Base-by-base conservation (phyloP, 176 grass and related monocot genomes). In the Aegilops tauschii region DNA sequence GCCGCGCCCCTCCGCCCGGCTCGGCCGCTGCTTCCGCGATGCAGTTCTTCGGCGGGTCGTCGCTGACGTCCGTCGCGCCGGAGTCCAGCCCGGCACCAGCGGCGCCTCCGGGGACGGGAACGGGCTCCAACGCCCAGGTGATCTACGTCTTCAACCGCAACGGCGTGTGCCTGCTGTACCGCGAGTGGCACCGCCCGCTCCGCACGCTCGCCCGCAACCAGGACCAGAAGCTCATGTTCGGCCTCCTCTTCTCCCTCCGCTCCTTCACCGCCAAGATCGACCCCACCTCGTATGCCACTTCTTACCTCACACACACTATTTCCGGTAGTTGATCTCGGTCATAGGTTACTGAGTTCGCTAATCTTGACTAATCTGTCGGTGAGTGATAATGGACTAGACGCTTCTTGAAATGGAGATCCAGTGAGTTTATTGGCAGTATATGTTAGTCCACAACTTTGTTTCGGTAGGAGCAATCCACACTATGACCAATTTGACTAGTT, bases 171-270 rank as follows among this genome's bases (percentile, higher is more conserved):
- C 93, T 96, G 32, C 86, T 96, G 27, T 94, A 98, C 90, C 90
- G 93, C 76, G 96, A 98, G 92, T 98, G 97, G 94, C 88, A 92
- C 85, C 94, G 94, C 21, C 87, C 90, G 50, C 85, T 94, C 37
- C 93, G 88, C 86, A 98, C 93, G 86, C 90, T 94, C 42, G 87
- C 94, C 82, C 86, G 64, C 40, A 86, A 87, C 61, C 92, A 98
- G 92, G 96, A 96, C 75, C 93, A 96, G 56, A 98, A 94, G 86
- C 96, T 98, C 90, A 94, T 98, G 96, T 93, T 98, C 90, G 93
- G 96, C 1, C 89, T 98, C 84, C 96, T 98, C 76, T 98, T 93
- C 92, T 96, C 96, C 39, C 93, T 96, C 21, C 93, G 93, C 9
- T 98, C 93, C 13, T 98, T 98, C 87, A 98, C 96, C 50, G 65